phyloP scores from a whole-genome alignment of 2,329 filamentous ascomycete genomes.

The Fusarium veterinarium region DNA sequence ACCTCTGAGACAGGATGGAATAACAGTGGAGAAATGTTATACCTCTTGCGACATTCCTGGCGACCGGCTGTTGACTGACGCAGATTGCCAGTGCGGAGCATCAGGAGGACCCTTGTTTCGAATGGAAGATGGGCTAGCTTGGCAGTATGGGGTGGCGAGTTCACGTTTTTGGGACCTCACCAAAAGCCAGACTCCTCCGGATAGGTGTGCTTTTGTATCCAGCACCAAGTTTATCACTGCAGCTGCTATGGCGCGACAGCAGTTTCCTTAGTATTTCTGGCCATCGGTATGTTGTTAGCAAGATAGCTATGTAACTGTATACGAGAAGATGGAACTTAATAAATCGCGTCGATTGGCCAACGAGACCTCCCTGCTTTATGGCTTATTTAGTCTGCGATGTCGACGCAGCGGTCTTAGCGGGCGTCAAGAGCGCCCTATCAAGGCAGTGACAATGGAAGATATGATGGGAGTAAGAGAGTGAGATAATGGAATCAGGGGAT shows the following conservation, averaged over 20 bases:
- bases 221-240: neutral
- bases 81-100: neutral
- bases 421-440: rapidly evolving
- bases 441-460: neutral
- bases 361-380: neutral
- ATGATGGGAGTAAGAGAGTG: neutral
- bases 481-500: neutral
- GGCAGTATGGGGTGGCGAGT: slow-evolving; percentile 6
- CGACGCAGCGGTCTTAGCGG: too few relatives aligned
- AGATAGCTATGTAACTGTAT: neutral
- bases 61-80: neutral
- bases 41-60: neutral
- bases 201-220: neutral
- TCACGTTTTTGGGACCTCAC: neutral
- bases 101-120: slow-evolving; percentile 24
- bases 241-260: neutral
- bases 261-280: neutral
- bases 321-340: too few relatives aligned
- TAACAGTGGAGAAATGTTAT: neutral
- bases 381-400: neutral
- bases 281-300: rapidly evolving
- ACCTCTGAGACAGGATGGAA: neutral
- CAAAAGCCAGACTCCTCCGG: rapidly evolving
- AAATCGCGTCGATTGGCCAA: neutral
- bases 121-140: neutral